Conservation (phyloP, 306 rosid species). For the Hippophae tibetana region DNA sequence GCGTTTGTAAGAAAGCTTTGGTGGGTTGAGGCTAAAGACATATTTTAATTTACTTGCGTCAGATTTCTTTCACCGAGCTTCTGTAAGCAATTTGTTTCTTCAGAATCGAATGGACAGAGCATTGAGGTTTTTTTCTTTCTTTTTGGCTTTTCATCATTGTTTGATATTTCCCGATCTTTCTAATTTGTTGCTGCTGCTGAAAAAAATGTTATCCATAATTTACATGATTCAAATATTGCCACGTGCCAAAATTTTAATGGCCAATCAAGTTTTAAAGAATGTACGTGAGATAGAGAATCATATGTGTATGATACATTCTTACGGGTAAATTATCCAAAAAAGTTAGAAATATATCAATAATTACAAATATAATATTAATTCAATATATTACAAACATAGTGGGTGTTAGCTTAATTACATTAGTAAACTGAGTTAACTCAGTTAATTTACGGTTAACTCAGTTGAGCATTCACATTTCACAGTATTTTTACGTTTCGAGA, state of each 20-base stretch:
- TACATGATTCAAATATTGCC: conserved; percentile 17
- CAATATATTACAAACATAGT: no score
- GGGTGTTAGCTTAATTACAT: no score
- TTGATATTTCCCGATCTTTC: not conserved
- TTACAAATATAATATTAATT: no score
- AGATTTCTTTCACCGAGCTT: not conserved
- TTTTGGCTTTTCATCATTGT: not conserved
- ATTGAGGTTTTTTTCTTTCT: not conserved
- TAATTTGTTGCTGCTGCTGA: not conserved
- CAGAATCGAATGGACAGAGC: not conserved
- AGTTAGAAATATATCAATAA: no score
- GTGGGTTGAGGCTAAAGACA: conserved; percentile 31
- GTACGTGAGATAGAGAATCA: no score
- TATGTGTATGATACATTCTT: no score
- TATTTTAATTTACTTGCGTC: not conserved
- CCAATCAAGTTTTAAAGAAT: not conserved
- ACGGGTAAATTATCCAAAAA: no score
- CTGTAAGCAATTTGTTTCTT: not conserved
- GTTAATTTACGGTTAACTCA: no score
- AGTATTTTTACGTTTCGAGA: no score
- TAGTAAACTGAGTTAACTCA: no score
- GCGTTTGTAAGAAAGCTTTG: conserved; percentile 35
- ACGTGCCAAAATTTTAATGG: conserved; percentile 17
- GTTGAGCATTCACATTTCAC: no score
- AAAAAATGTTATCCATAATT: not conserved